These are phyloP conservation scores for Croton setiger DNA, from an alignment of 441 rosid genomes.

Conservation along the genomic window DNA sequence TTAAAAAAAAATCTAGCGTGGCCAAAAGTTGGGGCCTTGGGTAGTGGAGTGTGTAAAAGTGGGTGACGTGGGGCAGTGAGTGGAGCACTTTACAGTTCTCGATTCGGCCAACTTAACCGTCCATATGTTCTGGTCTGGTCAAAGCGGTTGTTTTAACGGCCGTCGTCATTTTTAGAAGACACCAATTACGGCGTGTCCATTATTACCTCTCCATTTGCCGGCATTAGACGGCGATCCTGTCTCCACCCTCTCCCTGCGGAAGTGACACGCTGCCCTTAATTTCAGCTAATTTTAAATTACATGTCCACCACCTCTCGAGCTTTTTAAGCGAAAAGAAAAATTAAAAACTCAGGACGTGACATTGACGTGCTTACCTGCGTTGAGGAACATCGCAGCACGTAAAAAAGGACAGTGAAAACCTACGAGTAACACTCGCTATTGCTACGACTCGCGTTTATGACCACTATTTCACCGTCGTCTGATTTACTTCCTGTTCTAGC, in stretches of 20 bases:
- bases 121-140: not conserved
- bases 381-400: slow-evolving; percentile 16
- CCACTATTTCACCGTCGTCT: not conserved
- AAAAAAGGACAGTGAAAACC: not conserved
- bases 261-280: slow-evolving; percentile 17
- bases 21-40: too few relatives aligned
- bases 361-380: slow-evolving; percentile 25
- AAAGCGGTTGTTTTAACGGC: slow-evolving; percentile 23
- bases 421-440: not conserved
- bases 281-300: slow-evolving; percentile 3
- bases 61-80: not conserved
- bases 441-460: not conserved
- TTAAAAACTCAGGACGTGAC: not conserved
- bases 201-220: slow-evolving; percentile 13
- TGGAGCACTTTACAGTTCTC: not conserved
- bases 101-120: slow-evolving; percentile 15
- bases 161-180: not conserved
- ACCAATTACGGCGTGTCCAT: slow-evolving; percentile 22
- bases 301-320: not conserved
- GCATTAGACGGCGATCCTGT: slow-evolving; percentile 30
- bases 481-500: not conserved
- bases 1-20: too few relatives aligned
- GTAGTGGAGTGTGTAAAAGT: not conserved
- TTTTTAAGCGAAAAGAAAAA: not conserved
- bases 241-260: slow-evolving; percentile 20